These are phyloP conservation scores for Fusarium cyanostomum DNA, from an alignment of 2,329 filamentous ascomycete species.

Conservation along the genomic window DNA sequence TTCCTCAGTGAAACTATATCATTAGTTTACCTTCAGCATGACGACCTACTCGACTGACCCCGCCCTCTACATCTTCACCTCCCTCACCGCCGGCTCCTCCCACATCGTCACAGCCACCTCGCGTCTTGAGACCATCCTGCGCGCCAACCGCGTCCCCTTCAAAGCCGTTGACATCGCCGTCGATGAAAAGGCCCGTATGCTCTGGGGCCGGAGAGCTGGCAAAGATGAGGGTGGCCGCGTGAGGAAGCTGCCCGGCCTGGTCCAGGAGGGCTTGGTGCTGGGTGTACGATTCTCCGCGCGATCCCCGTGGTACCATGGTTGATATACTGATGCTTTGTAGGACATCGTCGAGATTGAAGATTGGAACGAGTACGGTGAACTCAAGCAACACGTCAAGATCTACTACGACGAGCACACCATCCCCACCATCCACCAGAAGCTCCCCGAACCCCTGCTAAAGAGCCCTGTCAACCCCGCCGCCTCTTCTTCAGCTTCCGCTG, in stretches of 20 bases:
- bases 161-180: conserved; percentile 91
- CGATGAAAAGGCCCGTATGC: conserved; percentile 85
- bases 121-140: conserved; percentile 93
- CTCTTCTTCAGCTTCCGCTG: conserved; percentile 37
- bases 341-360: conserved; percentile 95
- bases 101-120: conserved; percentile 97
- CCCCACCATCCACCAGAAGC: conserved; percentile 63
- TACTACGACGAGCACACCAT: conserved; percentile 71
- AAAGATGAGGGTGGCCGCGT: conserved; percentile 69
- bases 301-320: not conserved
- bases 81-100: conserved; percentile 91
- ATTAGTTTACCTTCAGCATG: conserved; percentile 41
- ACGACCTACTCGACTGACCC: conserved; percentile 68
- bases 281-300: conserved; percentile 69
- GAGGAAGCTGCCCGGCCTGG: conserved; percentile 86
- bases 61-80: conserved; percentile 93
- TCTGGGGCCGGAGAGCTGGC: conserved; percentile 86
- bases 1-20: not conserved
- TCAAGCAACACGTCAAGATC: conserved; percentile 83
- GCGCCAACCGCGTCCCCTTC: conserved; percentile 93
- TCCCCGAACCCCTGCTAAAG: conserved; percentile 49
- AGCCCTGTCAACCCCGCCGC: conserved; percentile 39
- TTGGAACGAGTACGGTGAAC: conserved; percentile 98
- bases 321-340: conserved; percentile 55
- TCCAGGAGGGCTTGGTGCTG: conserved; percentile 86